These are phyloP conservation scores for Citrus reticulata DNA, from an alignment of 345 rosid genomes.

Conservation along the genomic window DNA sequence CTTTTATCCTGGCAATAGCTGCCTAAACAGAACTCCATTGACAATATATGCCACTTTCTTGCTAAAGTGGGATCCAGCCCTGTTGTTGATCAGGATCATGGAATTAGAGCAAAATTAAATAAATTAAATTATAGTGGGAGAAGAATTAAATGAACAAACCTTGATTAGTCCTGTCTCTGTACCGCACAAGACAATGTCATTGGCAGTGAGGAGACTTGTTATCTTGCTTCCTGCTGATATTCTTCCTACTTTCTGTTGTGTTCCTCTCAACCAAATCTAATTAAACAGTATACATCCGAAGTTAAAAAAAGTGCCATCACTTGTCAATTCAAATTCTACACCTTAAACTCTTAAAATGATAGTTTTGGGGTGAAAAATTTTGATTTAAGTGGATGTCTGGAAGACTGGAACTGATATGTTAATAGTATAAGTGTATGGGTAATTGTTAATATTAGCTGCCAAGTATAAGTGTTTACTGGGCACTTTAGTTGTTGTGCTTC, in stretches of 20 bases:
- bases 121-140: neutral
- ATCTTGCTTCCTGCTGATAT: constrained; percentile 86
- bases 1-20: neutral
- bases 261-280: constrained; percentile 83
- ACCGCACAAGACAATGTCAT: constrained; percentile 72
- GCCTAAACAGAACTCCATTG: neutral
- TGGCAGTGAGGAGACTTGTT: constrained; percentile 80
- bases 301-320: neutral
- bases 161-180: constrained; percentile 83
- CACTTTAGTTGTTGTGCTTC: no score
- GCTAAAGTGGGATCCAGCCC: constrained; percentile 90
- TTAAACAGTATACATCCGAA: neutral
- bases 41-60: neutral
- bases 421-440: no score
- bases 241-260: constrained; percentile 83
- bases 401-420: no score
- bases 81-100: constrained; percentile 22
- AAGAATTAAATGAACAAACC: constrained; percentile 31
- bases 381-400: no score
- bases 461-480: no score
- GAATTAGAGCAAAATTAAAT: neutral
- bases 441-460: no score
- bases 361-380: neutral
- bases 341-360: neutral
- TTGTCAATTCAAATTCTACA: neutral